These are phyloP conservation scores for Bonia amplexicaulis DNA, from an alignment of 176 grass and related monocot species.

Conservation along the genomic window DNA sequence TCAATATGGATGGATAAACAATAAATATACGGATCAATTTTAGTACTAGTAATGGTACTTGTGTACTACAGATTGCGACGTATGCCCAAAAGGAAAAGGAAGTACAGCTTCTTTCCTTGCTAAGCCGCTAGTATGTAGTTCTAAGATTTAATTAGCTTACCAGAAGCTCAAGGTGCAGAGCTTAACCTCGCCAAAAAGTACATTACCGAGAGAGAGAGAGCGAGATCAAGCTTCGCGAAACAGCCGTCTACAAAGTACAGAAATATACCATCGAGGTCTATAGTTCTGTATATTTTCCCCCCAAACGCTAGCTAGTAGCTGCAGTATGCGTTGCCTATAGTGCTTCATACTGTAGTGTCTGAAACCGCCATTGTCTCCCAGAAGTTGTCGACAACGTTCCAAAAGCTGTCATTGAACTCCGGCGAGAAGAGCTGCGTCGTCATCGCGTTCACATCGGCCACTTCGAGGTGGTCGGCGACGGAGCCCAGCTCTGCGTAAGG, in stretches of 20 bases:
- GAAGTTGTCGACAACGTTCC: constrained; percentile 45
- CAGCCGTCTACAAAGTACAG: not conserved
- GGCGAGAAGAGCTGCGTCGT: constrained; percentile 5
- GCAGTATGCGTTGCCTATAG: not conserved
- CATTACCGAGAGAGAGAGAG: not conserved
- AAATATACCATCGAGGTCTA: not conserved
- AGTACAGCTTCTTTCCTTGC: not conserved
- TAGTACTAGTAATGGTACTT: not conserved
- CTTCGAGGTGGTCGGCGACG: not conserved
- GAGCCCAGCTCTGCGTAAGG: constrained; percentile 3
- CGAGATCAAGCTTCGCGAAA: not conserved
- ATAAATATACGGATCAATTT: not conserved
- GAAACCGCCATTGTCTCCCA: constrained; percentile 34
- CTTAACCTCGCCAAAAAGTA: not conserved
- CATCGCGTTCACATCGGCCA: not conserved
- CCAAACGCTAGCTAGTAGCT: not conserved
- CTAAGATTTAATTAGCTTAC: not conserved
- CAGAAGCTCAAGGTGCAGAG: not conserved
- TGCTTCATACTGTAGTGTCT: not conserved
- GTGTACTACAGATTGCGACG: not conserved
- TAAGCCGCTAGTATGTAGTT: not conserved
- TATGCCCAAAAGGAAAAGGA: not conserved
- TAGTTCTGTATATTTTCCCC: not conserved
- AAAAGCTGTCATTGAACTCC: constrained; percentile 42
- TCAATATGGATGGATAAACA: not conserved